phyloP scores from a whole-genome alignment of 1,139 yeast species.

The Hansenula lynferdii region DNA sequence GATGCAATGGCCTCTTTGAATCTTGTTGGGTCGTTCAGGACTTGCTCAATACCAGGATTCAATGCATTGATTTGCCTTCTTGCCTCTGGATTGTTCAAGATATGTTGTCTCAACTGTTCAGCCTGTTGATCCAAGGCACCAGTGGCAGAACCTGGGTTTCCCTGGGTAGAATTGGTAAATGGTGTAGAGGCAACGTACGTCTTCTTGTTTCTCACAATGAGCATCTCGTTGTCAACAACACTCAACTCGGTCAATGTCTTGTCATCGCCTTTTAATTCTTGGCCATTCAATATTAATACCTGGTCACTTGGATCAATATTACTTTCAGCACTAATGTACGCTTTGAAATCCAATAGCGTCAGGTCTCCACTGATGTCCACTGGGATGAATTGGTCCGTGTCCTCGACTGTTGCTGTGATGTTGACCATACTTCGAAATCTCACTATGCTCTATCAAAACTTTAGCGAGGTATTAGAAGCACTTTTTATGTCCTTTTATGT shows the following conservation, averaged over 20 bases:
- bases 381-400: slow-evolving; percentile 17
- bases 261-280: slow-evolving; percentile 30
- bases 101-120: slow-evolving; percentile 47
- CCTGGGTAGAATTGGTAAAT: too few species aligned
- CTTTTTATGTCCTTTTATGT: too few species aligned
- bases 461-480: too few species aligned
- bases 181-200: too few species aligned
- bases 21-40: slow-evolving; percentile 45
- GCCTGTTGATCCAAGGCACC: slow-evolving; percentile 33
- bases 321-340: slow-evolving; percentile 74
- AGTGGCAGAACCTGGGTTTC: slow-evolving; percentile 11
- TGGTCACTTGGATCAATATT: slow-evolving; percentile 44
- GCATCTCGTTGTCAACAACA: slow-evolving; percentile 52
- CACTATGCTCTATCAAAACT: too few species aligned
- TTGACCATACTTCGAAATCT: slow-evolving; percentile 16
- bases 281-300: slow-evolving; percentile 43
- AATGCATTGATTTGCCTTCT: slow-evolving; percentile 30
- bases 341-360: slow-evolving; percentile 63
- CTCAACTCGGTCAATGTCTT: slow-evolving; percentile 43
- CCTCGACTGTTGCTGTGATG: slow-evolving; percentile 15
- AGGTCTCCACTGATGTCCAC: slow-evolving; percentile 50
- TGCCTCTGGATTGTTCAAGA: slow-evolving; percentile 35
- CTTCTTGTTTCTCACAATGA: slow-evolving; percentile 36
- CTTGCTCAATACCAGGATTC: slow-evolving; percentile 39
- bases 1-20: slow-evolving; percentile 46